These are phyloP conservation scores for Tuber microsphaerosporum DNA, from an alignment of 495 filamentous ascomycete genomes.

Conservation along the genomic window DNA sequence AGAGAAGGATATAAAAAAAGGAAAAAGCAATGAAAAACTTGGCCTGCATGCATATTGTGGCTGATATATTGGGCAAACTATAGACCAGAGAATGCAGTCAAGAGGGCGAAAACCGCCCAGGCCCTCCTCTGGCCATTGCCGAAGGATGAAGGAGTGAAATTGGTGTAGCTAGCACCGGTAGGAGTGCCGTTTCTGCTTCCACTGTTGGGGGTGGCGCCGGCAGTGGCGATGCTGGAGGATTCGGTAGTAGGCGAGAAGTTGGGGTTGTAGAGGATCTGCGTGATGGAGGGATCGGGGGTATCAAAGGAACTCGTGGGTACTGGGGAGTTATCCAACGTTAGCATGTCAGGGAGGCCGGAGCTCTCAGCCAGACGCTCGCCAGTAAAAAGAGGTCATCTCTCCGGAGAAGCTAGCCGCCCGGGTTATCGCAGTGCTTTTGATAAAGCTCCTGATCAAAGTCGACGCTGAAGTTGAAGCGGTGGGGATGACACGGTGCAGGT, in stretches of 20 bases:
- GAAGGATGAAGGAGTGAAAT: neutral
- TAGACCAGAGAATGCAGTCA: neutral
- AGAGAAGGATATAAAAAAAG: neutral
- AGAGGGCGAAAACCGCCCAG: neutral
- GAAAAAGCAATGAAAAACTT: neutral
- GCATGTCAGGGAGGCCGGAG: neutral
- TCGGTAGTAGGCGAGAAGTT: neutral
- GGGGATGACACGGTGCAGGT: neutral
- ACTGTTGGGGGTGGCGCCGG: neutral
- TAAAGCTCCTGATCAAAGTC: neutral
- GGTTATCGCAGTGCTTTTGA: neutral
- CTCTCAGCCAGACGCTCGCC: neutral
- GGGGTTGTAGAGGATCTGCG: neutral
- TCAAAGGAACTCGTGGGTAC: neutral
- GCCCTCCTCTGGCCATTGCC: neutral
- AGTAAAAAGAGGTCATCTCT: conserved; percentile 13
- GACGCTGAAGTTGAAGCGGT: neutral
- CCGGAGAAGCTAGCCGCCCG: conserved; percentile 16
- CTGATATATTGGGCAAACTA: neutral
- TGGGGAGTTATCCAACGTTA: neutral
- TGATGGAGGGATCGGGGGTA: neutral
- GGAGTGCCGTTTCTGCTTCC: neutral
- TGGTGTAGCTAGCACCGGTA: neutral
- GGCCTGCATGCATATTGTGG: neutral
- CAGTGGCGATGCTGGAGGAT: neutral